phyloP scores from a whole-genome alignment of 768 basidiomycete species.

The Hygrocybe coccinea region DNA sequence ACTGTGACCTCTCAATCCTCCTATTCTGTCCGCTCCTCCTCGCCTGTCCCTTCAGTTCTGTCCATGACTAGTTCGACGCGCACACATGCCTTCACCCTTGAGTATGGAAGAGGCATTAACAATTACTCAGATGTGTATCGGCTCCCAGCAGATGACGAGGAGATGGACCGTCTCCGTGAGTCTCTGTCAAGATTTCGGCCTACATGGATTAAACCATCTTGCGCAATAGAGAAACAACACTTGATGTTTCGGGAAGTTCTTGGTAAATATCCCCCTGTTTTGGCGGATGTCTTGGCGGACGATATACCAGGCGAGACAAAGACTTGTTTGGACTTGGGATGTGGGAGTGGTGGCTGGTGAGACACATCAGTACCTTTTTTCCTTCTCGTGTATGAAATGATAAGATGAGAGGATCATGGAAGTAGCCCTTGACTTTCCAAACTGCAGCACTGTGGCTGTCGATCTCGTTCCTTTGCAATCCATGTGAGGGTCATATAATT shows the following conservation, averaged over 20 bases:
- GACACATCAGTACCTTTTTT: constrained; percentile 13
- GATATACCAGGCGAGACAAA: constrained; percentile 57
- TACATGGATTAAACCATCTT: constrained; percentile 7
- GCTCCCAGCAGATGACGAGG: constrained; percentile 75
- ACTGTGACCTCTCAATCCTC: constrained; percentile 39
- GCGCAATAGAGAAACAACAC: constrained; percentile 60
- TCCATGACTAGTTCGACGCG: constrained; percentile 63
- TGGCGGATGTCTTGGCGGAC: constrained; percentile 56
- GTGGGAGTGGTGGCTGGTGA: constrained; percentile 75
- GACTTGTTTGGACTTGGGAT: constrained; percentile 68
- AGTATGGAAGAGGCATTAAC: background rate
- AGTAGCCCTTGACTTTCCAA: constrained; percentile 65
- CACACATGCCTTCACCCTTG: too few relatives aligned
- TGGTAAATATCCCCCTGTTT: constrained; percentile 61
- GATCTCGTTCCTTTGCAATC: constrained; percentile 79
- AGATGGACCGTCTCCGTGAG: constrained; percentile 63
- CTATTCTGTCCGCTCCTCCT: constrained; percentile 36
- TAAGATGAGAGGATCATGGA: constrained; percentile 61
- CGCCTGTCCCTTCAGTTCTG: constrained; percentile 65
- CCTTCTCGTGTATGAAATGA: constrained; percentile 7
- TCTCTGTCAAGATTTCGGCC: constrained; percentile 11
- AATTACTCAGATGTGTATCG: constrained; percentile 76
- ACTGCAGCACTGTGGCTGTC: constrained; percentile 64
- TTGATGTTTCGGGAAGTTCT: constrained; percentile 56
- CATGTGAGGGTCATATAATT: constrained; percentile 39